Base-by-base conservation (phyloP, 768 basidiomycete genomes). In the Paxillus rubicundulus region DNA sequence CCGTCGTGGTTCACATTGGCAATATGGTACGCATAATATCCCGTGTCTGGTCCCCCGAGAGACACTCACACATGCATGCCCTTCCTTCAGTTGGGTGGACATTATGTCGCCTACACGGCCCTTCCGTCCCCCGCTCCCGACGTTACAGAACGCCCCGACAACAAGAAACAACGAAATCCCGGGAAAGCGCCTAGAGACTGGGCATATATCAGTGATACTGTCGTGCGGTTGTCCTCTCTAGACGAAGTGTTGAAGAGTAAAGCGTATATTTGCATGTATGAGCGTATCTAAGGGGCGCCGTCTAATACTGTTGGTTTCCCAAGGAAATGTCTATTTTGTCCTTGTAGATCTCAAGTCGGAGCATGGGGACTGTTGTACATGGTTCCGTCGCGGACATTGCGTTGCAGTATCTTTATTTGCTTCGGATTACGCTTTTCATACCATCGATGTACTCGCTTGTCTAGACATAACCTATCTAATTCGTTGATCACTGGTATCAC, bases 231-330 rank as follows among this genome's bases (percentile, higher is more conserved):
- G 42, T 82, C 87, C 9, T 82, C 85, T 39, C 67, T 96, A 44
- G 91, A 94, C 40, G 95, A 97, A 66, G 95, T 97, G 3, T 74
- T 97, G 63, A 87, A 86, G 68, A 85, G 86, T 53, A 95, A 89
- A 68, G 93, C 94, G 33, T 98, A 97, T 69, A 80, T 97, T 45
- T 92, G 92, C 72, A 93, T 95, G 85, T 92, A 92, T 65, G 89
- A 92, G 73, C 79, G 87, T 49, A 74, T 87, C 61, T 85, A 55
- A 69, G 24, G 18, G 37, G 21, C 45, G 33, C 36, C 13, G 40
- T 43, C 30, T 32, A 12, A 13, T 33, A 33, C 14, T 14, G 33
- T 33, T 33, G 33, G 13, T 14, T 13, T 13, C 33, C 12, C 2
- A 33, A 14, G 12, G 33, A 33, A 12, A 14, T 33, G 42, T 14